phyloP scores from a whole-genome alignment of 2,329 filamentous ascomycete genomes.

The Kalmusia sp. region DNA sequence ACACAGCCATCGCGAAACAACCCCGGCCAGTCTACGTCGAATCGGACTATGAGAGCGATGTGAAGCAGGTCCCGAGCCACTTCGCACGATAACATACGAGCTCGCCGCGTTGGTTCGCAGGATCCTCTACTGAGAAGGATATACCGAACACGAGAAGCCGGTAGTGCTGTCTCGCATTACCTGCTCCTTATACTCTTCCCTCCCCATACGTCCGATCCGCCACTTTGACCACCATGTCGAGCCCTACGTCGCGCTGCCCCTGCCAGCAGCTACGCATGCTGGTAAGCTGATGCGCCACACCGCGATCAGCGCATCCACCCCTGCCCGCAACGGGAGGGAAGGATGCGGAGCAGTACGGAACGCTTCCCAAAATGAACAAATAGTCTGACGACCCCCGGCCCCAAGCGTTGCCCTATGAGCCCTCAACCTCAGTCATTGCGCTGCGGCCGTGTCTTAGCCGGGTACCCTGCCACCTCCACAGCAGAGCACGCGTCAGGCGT shows the following conservation, averaged over 20 bases:
- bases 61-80: too few species aligned
- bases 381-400: conserved; percentile 6
- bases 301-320: conserved; percentile 8
- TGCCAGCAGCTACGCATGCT: neutral
- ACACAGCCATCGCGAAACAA: too few species aligned
- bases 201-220: too few species aligned
- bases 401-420: neutral
- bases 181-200: too few species aligned
- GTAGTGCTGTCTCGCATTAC: too few species aligned
- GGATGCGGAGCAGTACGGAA: conserved; percentile 27
- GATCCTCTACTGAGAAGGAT: too few species aligned
- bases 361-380: conserved; percentile 14
- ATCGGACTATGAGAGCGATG: too few species aligned
- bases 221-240: too few species aligned
- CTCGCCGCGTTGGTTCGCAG: too few species aligned
- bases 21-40: too few species aligned
- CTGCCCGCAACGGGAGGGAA: conserved; percentile 20
- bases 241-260: neutral
- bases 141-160: too few species aligned
- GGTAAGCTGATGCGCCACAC: neutral
- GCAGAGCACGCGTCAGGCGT: neutral
- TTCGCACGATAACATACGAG: too few species aligned
- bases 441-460: neutral
- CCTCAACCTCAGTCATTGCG: neutral
- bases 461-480: conserved; percentile 11